Conservation (phyloP, 2,329 filamentous ascomycete species). For the Xylaria sp. region DNA sequence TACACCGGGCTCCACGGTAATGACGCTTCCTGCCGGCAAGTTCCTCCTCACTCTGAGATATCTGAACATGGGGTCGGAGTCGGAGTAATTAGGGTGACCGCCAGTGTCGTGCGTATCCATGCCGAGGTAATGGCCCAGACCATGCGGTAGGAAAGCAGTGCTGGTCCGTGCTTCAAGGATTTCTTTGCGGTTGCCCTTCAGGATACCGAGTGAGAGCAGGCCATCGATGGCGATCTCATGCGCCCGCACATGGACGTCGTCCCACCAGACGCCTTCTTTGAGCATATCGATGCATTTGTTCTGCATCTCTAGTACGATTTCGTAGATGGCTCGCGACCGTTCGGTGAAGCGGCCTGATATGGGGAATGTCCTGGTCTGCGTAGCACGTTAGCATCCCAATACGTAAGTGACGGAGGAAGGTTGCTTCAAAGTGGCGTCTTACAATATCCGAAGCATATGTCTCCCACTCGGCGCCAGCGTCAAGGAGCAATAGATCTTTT, state of each 20-base stretch:
- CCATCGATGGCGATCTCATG: conserved; percentile 84
- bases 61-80: conserved; percentile 82
- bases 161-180: conserved; percentile 81
- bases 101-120: conserved; percentile 92
- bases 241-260: conserved; percentile 79
- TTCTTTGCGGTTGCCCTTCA: conserved; percentile 71
- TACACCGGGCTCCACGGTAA: conserved; percentile 94
- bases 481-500: conserved; percentile 81
- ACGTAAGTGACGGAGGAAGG: too few relatives aligned
- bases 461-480: conserved; percentile 79
- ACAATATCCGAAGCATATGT: conserved; percentile 75
- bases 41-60: conserved; percentile 81
- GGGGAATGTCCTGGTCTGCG: conserved; percentile 80
- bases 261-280: conserved; percentile 77
- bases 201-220: conserved; percentile 74
- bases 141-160: conserved; percentile 90
- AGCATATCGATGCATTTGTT: conserved; percentile 74
- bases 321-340: conserved; percentile 77
- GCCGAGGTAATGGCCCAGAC: conserved; percentile 87
- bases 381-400: conserved; percentile 44
- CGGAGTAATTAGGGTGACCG: conserved; percentile 77
- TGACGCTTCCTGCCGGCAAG: conserved; percentile 78
- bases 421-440: conserved; percentile 34
- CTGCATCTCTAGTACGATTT: conserved; percentile 88
- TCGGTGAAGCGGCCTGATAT: conserved; percentile 73